Conservation (phyloP, 2,329 filamentous ascomycete genomes). For the Botrytis aclada region DNA sequence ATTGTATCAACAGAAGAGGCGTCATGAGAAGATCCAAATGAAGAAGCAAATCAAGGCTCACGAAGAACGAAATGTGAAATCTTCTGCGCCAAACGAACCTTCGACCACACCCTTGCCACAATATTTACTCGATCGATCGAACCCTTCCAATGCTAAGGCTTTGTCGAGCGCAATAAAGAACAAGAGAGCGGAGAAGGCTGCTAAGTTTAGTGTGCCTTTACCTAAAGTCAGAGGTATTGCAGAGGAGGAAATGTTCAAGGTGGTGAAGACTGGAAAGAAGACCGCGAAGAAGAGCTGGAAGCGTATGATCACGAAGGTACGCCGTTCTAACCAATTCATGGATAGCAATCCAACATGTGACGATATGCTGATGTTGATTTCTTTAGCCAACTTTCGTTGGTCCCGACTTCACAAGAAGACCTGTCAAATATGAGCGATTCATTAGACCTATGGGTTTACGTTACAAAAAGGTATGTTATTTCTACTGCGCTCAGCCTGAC, state of each 20-base stretch:
- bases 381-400: slow-evolving; percentile 73
- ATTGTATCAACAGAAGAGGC: slow-evolving; percentile 86
- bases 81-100: slow-evolving; percentile 71
- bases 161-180: slow-evolving; percentile 89
- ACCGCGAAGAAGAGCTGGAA: slow-evolving; percentile 70
- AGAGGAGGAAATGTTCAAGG: slow-evolving; percentile 98
- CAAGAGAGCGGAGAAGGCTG: slow-evolving; percentile 89
- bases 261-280: slow-evolving; percentile 95
- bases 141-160: slow-evolving; percentile 61
- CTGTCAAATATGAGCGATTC: slow-evolving; percentile 70
- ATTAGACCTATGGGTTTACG: slow-evolving; percentile 74
- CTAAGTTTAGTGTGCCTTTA: slow-evolving; percentile 86
- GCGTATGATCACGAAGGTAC: slow-evolving; percentile 59
- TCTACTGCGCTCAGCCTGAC: no score
- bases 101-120: slow-evolving; percentile 79
- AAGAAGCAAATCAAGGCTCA: slow-evolving; percentile 90
- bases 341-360: background rate
- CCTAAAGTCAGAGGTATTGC: slow-evolving; percentile 92
- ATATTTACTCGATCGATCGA: slow-evolving; percentile 82
- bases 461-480: slow-evolving; percentile 61
- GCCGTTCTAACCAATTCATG: background rate
- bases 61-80: slow-evolving; percentile 95
- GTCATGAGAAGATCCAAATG: slow-evolving; percentile 98
- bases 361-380: background rate
- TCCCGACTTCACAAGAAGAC: slow-evolving; percentile 77